phyloP scores from a whole-genome alignment of 2,329 filamentous ascomycete species.

The Orbilia ellipsospora region DNA sequence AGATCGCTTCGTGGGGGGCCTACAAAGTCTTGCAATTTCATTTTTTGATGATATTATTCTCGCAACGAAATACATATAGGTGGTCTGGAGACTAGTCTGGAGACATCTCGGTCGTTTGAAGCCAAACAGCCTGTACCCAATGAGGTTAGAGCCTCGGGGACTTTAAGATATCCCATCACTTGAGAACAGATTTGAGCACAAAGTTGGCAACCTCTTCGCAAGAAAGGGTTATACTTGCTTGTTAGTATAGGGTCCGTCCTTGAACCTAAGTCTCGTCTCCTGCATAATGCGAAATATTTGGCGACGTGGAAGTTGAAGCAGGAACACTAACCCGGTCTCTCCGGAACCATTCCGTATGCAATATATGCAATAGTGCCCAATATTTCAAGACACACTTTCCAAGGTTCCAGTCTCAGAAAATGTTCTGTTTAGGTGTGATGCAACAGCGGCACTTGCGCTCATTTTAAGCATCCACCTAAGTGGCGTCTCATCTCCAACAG shows the following conservation, averaged over 20 bases:
- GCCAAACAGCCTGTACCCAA: slow-evolving; percentile 53
- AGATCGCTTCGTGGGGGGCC: not conserved
- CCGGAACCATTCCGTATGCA: slow-evolving; percentile 47
- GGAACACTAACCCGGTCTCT: slow-evolving; percentile 51
- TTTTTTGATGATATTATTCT: slow-evolving; percentile 8
- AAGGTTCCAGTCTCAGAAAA: not conserved
- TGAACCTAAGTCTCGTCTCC: slow-evolving; percentile 41
- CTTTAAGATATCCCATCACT: not conserved
- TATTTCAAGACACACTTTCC: no score
- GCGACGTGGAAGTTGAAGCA: slow-evolving; percentile 25
- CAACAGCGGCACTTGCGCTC: slow-evolving; percentile 25
- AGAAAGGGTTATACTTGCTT: slow-evolving; percentile 13
- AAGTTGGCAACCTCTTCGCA: slow-evolving; percentile 25
- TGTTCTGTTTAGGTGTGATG: not conserved
- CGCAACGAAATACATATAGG: no score
- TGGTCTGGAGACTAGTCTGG: no score
- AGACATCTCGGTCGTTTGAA: slow-evolving; percentile 40
- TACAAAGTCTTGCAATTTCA: slow-evolving; percentile 26
- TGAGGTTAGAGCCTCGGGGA: slow-evolving; percentile 26
- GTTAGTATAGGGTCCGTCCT: slow-evolving; percentile 5
- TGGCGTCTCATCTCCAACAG: slow-evolving; percentile 16
- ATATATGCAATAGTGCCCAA: slow-evolving; percentile 7
- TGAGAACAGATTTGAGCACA: slow-evolving; percentile 21
- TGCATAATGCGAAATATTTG: slow-evolving; percentile 18
- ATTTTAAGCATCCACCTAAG: slow-evolving; percentile 37